phyloP scores from a whole-genome alignment of 2,329 filamentous ascomycete genomes.

The Triangularia setosa region DNA sequence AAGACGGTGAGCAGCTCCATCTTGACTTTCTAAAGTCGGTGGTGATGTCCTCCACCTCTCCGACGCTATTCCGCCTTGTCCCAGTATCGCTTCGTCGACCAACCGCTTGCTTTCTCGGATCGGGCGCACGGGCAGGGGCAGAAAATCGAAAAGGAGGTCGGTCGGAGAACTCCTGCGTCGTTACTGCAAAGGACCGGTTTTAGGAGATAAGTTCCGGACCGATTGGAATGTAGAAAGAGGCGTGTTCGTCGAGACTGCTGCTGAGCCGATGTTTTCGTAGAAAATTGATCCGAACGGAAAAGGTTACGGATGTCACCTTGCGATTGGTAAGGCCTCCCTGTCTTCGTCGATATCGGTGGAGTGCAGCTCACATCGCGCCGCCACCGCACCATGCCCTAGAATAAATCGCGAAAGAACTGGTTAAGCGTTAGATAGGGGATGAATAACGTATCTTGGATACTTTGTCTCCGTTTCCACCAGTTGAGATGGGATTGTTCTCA shows the following conservation, averaged over 20 bases:
- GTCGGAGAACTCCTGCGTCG: background rate
- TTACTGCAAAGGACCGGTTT: background rate
- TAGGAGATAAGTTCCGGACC: background rate
- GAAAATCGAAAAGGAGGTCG: background rate
- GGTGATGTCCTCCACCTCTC: background rate
- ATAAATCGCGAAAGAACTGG: too few species aligned
- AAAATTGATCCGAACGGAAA: too few species aligned
- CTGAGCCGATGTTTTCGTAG: background rate
- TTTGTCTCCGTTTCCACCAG: too few species aligned
- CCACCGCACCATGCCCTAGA: background rate
- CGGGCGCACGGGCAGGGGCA: background rate
- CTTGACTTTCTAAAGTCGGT: background rate
- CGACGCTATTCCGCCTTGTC: too few species aligned
- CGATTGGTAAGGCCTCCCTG: slow-evolving; percentile 26
- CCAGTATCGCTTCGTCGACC: too few species aligned
- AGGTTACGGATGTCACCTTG: slow-evolving; percentile 29
- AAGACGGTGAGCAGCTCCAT: background rate
- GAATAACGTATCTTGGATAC: background rate
- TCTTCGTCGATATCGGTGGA: background rate
- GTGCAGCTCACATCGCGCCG: background rate
- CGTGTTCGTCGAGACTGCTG: background rate
- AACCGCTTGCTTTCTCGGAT: background rate
- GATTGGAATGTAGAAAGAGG: background rate
- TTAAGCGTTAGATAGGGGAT: background rate
- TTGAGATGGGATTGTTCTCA: too few species aligned